Evolutionary conservation across 2,329 filamentous ascomycete species (phyloP).

Genomic region (Aspergillus luchuensis): DNA sequence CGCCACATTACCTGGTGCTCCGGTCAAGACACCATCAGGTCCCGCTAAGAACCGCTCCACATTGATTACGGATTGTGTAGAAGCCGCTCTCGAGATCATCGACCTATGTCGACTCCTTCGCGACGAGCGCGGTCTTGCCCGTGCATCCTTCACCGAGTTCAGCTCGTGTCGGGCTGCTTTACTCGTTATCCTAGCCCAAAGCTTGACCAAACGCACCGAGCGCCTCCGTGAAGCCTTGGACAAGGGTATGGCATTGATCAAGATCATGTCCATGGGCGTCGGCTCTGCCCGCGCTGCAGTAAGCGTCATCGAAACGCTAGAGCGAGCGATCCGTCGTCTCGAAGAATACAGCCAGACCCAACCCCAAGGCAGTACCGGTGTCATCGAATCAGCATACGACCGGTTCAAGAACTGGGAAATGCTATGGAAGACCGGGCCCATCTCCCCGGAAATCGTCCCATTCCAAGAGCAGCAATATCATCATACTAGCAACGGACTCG

Average conservation of each 20-base stretch:
- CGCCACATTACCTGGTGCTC: constrained; percentile 19
- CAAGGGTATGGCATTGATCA: constrained; percentile 55
- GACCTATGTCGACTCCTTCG: constrained; percentile 54
- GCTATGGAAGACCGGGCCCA: constrained; percentile 48
- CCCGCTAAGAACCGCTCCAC: constrained; percentile 38
- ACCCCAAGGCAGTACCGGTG: constrained; percentile 32
- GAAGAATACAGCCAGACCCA: constrained; percentile 47
- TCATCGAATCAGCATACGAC: constrained; percentile 53
- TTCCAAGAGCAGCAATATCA: constrained; percentile 28
- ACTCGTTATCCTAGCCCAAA: constrained; percentile 50
- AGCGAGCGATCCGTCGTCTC: constrained; percentile 51
- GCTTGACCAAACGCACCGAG: constrained; percentile 44
- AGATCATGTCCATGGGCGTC: constrained; percentile 56
- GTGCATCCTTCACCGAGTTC: constrained; percentile 60
- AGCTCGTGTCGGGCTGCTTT: constrained; percentile 58
- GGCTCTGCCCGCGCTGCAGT: constrained; percentile 57
- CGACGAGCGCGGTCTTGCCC: constrained; percentile 55
- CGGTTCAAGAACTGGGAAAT: constrained; percentile 57
- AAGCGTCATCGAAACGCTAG: constrained; percentile 57
- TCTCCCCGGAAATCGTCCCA: constrained; percentile 35
- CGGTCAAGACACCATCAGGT: constrained; percentile 34
- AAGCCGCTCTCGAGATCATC: constrained; percentile 55
- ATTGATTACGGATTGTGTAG: constrained; percentile 56
- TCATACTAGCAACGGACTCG: constrained; percentile 9
- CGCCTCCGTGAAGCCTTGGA: constrained; percentile 50